Evolutionary conservation across 257 asterid genomes (phyloP).

Genomic region (Fraxinus cuspidata): DNA sequence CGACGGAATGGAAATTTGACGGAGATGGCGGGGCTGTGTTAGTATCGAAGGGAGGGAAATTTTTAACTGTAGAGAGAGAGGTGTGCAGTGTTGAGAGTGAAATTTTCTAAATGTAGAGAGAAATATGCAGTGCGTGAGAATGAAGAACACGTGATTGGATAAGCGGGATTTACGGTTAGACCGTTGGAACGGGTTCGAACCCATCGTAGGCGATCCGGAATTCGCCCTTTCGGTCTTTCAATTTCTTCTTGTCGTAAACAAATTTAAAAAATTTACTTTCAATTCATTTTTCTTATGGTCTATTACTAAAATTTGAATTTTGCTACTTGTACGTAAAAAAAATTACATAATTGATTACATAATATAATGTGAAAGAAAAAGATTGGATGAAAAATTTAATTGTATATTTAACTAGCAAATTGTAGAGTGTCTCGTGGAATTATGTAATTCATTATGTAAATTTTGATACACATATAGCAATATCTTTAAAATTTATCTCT

Average conservation of each 20-base stretch:
- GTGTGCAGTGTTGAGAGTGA: background rate
- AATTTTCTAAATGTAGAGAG: background rate
- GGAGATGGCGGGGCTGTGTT: background rate
- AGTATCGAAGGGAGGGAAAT: background rate
- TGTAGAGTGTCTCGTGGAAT: no score
- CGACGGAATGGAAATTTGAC: background rate
- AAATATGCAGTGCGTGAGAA: background rate
- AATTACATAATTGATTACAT: no score
- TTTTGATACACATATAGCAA: no score
- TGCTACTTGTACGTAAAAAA: no score
- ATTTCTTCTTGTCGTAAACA: slow-evolving; percentile 3
- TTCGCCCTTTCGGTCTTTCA: slow-evolving; percentile 6
- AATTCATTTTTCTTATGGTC: background rate
- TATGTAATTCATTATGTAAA: no score
- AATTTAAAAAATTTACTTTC: background rate
- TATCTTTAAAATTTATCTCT: no score
- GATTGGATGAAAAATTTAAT: no score
- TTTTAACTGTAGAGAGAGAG: background rate
- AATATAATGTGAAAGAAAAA: no score
- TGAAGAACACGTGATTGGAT: slow-evolving; percentile 19
- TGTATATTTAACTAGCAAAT: no score
- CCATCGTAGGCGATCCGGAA: background rate
- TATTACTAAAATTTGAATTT: no score
- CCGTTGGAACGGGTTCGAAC: slow-evolving; percentile 27
- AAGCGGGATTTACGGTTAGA: slow-evolving; percentile 19